Percentiles rank a stretch among this genome's conserved stretches.
Conservation (phyloP, 169 alveolate species). For the Plasmodium falciparum region DNA sequence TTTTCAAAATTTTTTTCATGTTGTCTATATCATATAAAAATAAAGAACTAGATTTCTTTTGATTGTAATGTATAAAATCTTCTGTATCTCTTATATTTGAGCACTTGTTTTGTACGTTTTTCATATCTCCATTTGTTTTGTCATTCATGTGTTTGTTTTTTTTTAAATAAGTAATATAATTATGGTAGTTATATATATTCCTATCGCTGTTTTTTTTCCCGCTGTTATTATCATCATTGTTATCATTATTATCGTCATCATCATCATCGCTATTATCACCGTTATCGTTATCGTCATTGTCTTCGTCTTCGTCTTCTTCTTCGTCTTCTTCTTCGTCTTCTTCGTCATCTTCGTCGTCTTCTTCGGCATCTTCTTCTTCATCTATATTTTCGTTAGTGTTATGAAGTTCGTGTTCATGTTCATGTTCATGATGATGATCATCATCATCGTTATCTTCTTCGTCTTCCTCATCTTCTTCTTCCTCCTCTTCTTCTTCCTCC, state of each 20-base stretch:
- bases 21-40: background rate
- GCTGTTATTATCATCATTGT: slow-evolving; percentile 39
- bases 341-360: slow-evolving; percentile 1
- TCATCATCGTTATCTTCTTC: slow-evolving; percentile 10
- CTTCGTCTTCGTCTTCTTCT: slow-evolving; percentile 76
- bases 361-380: background rate
- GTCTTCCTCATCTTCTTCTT: too few species aligned
- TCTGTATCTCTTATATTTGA: slow-evolving; percentile 19
- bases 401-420: too few species aligned
- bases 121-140: slow-evolving; percentile 15
- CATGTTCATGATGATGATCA: background rate
- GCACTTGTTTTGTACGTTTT: slow-evolving; percentile 2
- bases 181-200: slow-evolving; percentile 19
- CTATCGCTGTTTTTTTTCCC: slow-evolving; percentile 28
- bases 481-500: too few species aligned
- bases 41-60: background rate
- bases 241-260: slow-evolving; percentile 72
- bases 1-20: slow-evolving; percentile 12
- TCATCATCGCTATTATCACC: slow-evolving; percentile 25
- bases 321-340: slow-evolving; percentile 41
- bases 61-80: slow-evolving; percentile 12
- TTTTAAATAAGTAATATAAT: slow-evolving; percentile 39
- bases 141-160: slow-evolving; percentile 2
- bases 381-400: background rate
- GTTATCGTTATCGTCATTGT: slow-evolving; percentile 66